A percentile compares a stretch with the other conserved stretches of the same genome.
Conservation (phyloP, 2,329 filamentous ascomycete species). For the Pleoardoris graminearum region DNA sequence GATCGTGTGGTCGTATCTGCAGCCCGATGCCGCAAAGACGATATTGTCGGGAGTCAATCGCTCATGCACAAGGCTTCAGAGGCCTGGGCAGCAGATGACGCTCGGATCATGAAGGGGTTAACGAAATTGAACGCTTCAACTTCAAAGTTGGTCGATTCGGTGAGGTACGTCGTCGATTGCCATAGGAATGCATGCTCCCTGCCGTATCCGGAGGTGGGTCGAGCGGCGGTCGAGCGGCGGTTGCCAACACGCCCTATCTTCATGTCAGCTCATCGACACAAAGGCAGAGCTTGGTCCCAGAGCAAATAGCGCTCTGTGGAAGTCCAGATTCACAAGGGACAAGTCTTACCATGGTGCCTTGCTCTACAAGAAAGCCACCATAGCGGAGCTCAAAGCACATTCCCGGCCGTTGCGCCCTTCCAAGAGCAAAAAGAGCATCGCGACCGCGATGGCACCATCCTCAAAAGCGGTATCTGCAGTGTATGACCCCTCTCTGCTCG, state of each 20-base stretch:
- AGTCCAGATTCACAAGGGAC: not conserved
- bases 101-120: not conserved
- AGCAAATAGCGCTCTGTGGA: not conserved
- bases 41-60: not conserved
- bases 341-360: not conserved
- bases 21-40: not conserved
- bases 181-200: not conserved
- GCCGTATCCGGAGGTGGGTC: not conserved
- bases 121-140: not conserved
- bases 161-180: not conserved
- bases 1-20: not conserved
- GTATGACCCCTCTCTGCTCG: not conserved
- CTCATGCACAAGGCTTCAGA: not conserved
- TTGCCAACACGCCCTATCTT: not conserved
- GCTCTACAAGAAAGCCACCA: not conserved
- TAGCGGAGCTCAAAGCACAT: not conserved
- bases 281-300: not conserved
- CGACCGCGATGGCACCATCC: not conserved
- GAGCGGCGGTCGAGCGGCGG: not conserved
- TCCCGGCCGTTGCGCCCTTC: not conserved
- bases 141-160: not conserved
- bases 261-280: not conserved
- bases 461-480: not conserved
- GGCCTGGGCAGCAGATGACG: not conserved
- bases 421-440: not conserved